Percentiles rank a stretch among this genome's conserved stretches.
phyloP scores from a whole-genome alignment of 805 yeast species.

The Tetrapisispora pingtungensis region DNA sequence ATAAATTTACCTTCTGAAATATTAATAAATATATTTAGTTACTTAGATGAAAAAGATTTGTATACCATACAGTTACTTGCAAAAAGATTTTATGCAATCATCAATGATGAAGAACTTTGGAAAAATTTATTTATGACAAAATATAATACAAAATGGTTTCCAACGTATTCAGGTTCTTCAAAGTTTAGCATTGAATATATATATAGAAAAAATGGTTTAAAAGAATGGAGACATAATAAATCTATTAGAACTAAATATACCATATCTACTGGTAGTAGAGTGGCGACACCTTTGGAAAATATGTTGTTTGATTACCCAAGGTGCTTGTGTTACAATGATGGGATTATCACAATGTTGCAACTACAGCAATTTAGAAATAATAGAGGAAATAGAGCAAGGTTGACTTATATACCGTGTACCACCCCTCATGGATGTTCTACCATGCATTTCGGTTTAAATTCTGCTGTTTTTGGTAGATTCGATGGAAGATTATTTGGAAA shows the following conservation, averaged over 20 bases:
- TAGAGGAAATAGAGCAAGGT: slow-evolving; percentile 18
- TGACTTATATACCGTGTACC: slow-evolving; percentile 30
- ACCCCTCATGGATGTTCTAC: slow-evolving; percentile 31
- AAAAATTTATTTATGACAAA: slow-evolving; percentile 29
- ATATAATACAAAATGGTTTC: slow-evolving; percentile 26
- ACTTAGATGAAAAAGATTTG: slow-evolving; percentile 31
- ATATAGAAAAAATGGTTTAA: slow-evolving; percentile 21
- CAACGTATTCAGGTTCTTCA: slow-evolving; percentile 29
- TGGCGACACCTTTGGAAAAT: slow-evolving; percentile 18
- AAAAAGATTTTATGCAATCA: slow-evolving; percentile 19
- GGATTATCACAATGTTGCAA: slow-evolving; percentile 27
- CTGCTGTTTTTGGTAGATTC: slow-evolving; percentile 29
- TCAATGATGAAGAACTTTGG: slow-evolving; percentile 36
- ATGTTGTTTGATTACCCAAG: slow-evolving; percentile 28
- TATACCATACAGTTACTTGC: slow-evolving; percentile 27
- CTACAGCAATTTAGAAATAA: slow-evolving; percentile 16
- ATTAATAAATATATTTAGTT: slow-evolving; percentile 29
- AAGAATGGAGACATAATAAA: slow-evolving; percentile 29
- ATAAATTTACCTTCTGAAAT: slow-evolving; percentile 29
- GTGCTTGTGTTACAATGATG: slow-evolving; percentile 29
- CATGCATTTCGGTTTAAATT: slow-evolving; percentile 26
- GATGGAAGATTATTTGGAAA: slow-evolving; percentile 30
- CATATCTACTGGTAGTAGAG: slow-evolving; percentile 8
- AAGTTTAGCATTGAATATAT: slow-evolving; percentile 30
- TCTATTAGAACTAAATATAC: slow-evolving; percentile 27